A percentile compares a stretch with the other conserved stretches of the same genome.
Conservation (phyloP, 768 basidiomycete species). For the Suillus spraguei region DNA sequence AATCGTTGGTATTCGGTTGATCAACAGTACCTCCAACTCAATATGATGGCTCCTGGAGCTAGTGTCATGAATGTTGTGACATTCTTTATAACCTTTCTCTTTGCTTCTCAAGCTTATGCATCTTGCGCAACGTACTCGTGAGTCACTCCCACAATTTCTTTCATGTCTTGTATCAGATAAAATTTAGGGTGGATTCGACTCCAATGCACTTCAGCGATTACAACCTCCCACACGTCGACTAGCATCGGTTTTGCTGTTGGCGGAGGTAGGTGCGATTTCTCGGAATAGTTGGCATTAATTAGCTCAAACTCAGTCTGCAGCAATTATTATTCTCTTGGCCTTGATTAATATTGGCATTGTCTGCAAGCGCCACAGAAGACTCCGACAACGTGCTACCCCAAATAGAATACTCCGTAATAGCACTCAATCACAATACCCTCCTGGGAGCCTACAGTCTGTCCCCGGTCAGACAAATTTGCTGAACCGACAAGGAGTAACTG, state of each 20-base stretch:
- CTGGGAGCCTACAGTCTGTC: background rate
- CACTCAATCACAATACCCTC: background rate
- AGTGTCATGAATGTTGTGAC: background rate
- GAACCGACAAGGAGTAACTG: background rate
- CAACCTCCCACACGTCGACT: too few species aligned
- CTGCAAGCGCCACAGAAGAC: background rate
- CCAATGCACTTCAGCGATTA: background rate
- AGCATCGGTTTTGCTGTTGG: background rate
- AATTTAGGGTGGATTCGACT: background rate
- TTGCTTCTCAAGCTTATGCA: conserved; percentile 5
- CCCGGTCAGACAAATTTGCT: background rate
- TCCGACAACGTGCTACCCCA: background rate
- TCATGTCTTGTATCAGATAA: background rate
- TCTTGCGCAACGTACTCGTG: background rate
- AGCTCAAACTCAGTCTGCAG: background rate
- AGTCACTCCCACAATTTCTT: background rate
- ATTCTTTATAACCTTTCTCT: background rate
- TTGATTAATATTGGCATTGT: too few species aligned
- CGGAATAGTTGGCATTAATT: background rate
- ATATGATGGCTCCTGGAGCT: too few species aligned
- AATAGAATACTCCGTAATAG: background rate
- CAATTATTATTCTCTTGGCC: background rate
- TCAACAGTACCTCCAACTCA: too few species aligned
- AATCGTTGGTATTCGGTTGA: background rate
- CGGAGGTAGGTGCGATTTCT: background rate